Percentiles rank a stretch among this genome's conserved stretches.
Evolutionary conservation across 2,329 filamentous ascomycete species (phyloP).

Genomic region (Chlorencoelia australis): DNA sequence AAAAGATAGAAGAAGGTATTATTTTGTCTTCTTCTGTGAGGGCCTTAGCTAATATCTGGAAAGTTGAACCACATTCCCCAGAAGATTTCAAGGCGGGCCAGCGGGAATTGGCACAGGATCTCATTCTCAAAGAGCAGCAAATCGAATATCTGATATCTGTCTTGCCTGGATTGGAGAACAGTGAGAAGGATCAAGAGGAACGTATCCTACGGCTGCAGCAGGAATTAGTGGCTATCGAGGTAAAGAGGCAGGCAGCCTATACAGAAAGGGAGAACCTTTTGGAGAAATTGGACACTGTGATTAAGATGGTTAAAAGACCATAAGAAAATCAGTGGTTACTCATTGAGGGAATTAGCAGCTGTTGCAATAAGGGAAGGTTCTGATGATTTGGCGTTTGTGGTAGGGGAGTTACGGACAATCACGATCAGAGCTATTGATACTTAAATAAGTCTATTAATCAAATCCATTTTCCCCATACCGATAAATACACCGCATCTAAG

Average conservation of each 20-base stretch:
- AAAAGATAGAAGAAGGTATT: conserved; percentile 16
- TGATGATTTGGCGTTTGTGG: conserved; percentile 10
- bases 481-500: no score
- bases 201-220: conserved; percentile 55
- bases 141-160: conserved; percentile 68
- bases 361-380: no score
- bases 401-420: no score
- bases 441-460: no score
- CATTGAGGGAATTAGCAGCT: not conserved
- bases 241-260: conserved; percentile 51
- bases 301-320: conserved; percentile 49
- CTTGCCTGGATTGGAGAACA: conserved; percentile 69
- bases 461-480: no score
- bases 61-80: conserved; percentile 50
- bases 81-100: conserved; percentile 59
- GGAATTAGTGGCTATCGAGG: conserved; percentile 53
- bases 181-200: conserved; percentile 64
- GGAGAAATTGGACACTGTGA: conserved; percentile 48
- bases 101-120: conserved; percentile 63
- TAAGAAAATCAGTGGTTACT: conserved; percentile 28
- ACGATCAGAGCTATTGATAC: no score
- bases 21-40: not conserved
- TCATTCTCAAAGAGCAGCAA: conserved; percentile 73
- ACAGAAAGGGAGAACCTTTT: conserved; percentile 54
- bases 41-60: conserved; percentile 9